Evolutionary conservation across 1,284 basidiomycete genomes (phyloP).

Genomic region (Cryptococcus depauperatus): DNA sequence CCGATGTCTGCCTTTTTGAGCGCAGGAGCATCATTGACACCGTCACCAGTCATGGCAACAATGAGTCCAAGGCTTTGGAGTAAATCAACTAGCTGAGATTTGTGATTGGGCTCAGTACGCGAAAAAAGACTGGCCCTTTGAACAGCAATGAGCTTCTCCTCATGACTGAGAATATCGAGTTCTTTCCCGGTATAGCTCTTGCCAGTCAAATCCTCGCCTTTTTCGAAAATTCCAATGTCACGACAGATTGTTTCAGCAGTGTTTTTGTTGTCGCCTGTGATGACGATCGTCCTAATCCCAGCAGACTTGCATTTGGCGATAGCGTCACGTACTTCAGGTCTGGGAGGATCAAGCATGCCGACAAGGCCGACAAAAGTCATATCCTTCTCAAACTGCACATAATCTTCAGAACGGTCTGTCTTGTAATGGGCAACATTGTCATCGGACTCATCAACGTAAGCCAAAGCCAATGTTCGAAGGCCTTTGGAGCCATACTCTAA

Average conservation of each 20-base stretch:
- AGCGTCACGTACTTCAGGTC: conserved; percentile 81
- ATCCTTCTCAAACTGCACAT: conserved; percentile 78
- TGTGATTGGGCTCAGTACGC: conserved; percentile 91
- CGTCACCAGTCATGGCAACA: conserved; percentile 96
- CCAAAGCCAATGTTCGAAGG: conserved; percentile 83
- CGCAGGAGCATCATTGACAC: conserved; percentile 95
- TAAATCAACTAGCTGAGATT: conserved; percentile 88
- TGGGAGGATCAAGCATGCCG: conserved; percentile 96
- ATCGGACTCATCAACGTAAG: conserved; percentile 72
- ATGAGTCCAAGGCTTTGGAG: conserved; percentile 87
- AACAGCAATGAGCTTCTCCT: conserved; percentile 77
- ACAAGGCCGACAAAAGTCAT: conserved; percentile 91
- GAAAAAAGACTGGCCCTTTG: conserved; percentile 81
- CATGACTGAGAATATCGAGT: conserved; percentile 68
- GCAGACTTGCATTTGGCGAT: conserved; percentile 85
- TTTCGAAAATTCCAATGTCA: conserved; percentile 85
- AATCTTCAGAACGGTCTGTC: conserved; percentile 68
- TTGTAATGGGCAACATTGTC: conserved; percentile 70
- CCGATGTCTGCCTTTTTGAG: conserved; percentile 97
- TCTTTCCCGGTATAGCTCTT: conserved; percentile 94
- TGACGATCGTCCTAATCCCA: conserved; percentile 92
- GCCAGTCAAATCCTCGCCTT: conserved; percentile 71
- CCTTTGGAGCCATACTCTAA: conserved; percentile 69
- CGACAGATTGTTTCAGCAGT: conserved; percentile 97
- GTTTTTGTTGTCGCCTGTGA: conserved; percentile 97